Base-by-base conservation (phyloP, 345 rosid genomes). In the Syzygium grande region DNA sequence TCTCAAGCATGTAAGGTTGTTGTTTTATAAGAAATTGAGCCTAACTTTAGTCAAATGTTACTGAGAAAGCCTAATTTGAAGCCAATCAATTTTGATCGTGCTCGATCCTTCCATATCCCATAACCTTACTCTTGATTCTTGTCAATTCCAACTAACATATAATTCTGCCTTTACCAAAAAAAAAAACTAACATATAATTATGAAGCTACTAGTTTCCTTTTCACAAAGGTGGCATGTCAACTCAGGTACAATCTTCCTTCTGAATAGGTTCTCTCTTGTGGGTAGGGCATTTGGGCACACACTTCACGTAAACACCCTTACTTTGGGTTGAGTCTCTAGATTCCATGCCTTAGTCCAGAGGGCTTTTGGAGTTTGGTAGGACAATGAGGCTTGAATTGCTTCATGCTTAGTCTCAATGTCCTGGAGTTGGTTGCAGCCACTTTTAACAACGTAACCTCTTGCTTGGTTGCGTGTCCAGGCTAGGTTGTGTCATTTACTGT, bases 241-340 rank as follows among this genome's bases (percentile, higher is more conserved):
- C 25, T 54, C 10, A 7, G 10, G 58, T 54, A 19, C 25, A 54
- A 54, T 54, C 58, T 54, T 15, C 58, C 58, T 19, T 54, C 23
- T 54, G 25, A 54, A 2, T 54, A 54, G 58, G 58, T 52, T 52
- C 21, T 54, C 58, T 54, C 9, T 19, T 54, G 58, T 54, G 58
- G 25, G 7, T 5, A 15, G 58, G 58, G 58, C 58, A 7, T 56
- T 56, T 56, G 0, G 0, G 61, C 61, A 3, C 2, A 22, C 5
- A 22, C 2, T 56, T 21, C 27, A 22, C 12, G 0, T 3, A 3
- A 56, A 56, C 2, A 22, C 61, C 2, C 5, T 56, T 56, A 22
- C 61, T 22, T 56, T 56, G 61, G 61, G 61, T 56, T 1, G 61
- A 56, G 61, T 56, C 27, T 22, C 22, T 22, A 0, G 5, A 22